Evolutionary conservation across 1,139 yeast species (phyloP), one percentile per base, ranked within the genome.

Genomic region (Magnusiomyces fungicola): DNA sequence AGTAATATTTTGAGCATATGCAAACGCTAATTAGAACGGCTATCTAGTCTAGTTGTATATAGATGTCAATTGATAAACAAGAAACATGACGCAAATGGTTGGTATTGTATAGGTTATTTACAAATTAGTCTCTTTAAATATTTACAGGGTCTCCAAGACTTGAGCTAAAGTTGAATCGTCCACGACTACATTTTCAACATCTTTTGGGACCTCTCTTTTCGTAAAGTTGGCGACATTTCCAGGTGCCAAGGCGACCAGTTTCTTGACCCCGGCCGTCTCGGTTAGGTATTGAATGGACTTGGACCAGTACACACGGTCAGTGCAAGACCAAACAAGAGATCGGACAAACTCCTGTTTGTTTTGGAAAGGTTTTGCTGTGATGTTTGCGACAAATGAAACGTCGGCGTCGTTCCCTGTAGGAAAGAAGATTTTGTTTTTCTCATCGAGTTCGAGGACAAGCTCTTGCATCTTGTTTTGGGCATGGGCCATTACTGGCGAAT

Each of bases 401-500:
- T 48, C 46, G 51, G 52, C 18, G 10, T 32, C 34, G 9, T 32
- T 14, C n/a, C n/a, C 34, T 53, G 16, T 1, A 61, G 60, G 21
- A 24, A 27, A 27, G 18, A 24, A n/a, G 52, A 64, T 52, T 1
- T 46, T 23, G 3, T 52, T 50, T 3, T 42, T 22, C 21, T 24
- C 21, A 19, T 34, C 33, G 36, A 24, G 40, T 21, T 27, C 49
- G 42, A 37, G 50, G 34, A 12, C 61, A 49, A 29, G 57, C 50
- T 19, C 52, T 48, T 23, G 42, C 50, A 69, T 60, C 12, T 51
- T 39, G 1, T 55, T 48, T 49, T 71, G 74, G 1, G 79, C 74
- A 0, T 66, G 63, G 23, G 53, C 51, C 59, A 79, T 65, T 21
- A 69, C 55, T 1, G 62, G 55, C 45, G 71, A 73, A 59, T 79